phyloP scores from a whole-genome alignment of 495 filamentous ascomycete genomes.

The Daldinia loculata region DNA sequence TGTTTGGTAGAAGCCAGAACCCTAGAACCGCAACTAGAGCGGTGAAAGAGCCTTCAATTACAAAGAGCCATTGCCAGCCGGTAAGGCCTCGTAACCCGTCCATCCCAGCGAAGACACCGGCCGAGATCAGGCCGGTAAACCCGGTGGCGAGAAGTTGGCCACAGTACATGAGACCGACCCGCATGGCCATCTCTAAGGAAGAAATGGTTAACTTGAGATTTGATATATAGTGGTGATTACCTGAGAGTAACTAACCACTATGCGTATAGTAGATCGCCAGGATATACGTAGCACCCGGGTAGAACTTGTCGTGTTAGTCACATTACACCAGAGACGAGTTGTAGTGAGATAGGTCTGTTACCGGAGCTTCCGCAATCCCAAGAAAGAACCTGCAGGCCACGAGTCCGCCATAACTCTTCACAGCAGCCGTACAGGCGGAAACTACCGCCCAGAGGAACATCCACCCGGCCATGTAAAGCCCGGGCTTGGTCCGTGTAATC shows the following conservation, averaged over 20 bases:
- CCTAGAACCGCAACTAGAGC: constrained; percentile 38
- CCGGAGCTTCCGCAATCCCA: constrained; percentile 41
- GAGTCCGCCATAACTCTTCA: constrained; percentile 47
- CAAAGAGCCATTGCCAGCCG: constrained; percentile 45
- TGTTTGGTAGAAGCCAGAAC: constrained; percentile 46
- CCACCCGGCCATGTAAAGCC: constrained; percentile 43
- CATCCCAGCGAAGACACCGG: constrained; percentile 39
- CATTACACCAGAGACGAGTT: constrained; percentile 23
- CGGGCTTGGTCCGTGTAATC: constrained; percentile 51
- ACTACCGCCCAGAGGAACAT: constrained; percentile 60
- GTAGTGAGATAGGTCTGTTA: constrained; percentile 7
- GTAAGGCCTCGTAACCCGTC: constrained; percentile 36
- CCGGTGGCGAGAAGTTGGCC: constrained; percentile 37
- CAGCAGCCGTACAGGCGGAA: constrained; percentile 55
- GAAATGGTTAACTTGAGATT: neutral
- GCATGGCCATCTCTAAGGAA: constrained; percentile 39
- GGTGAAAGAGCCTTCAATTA: constrained; percentile 45
- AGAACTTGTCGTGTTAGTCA: constrained; percentile 48
- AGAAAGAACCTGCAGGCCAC: constrained; percentile 39
- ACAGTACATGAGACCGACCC: constrained; percentile 37
- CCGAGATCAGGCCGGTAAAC: constrained; percentile 38
- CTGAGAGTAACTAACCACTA: constrained; percentile 42
- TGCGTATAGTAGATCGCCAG: constrained; percentile 60
- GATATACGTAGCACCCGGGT: constrained; percentile 60
- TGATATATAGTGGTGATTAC: neutral